Conservation (phyloP, 2,329 filamentous ascomycete species). For the Aspergillus flavus region DNA sequence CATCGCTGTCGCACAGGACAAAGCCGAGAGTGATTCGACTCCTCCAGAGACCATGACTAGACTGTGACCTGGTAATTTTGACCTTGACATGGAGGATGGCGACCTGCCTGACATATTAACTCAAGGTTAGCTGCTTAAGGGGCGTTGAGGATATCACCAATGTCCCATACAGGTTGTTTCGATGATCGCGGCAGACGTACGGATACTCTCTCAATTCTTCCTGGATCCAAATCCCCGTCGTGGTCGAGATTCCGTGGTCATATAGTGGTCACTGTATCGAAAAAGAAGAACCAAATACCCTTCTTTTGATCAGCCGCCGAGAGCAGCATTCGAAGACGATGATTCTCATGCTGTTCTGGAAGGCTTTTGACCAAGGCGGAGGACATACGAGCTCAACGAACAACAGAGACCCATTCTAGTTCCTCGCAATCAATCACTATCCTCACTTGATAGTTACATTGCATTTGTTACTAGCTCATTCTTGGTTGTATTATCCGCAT, state of each 20-base stretch:
- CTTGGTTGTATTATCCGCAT: not conserved
- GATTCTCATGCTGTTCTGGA: not conserved
- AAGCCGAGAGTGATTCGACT: not conserved
- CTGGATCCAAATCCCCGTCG: no score
- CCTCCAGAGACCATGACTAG: not conserved
- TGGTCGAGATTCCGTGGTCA: no score
- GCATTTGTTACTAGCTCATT: not conserved
- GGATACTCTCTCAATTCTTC: no score
- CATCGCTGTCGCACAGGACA: not conserved
- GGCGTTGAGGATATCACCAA: no score
- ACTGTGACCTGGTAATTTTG: not conserved
- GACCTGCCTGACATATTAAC: not conserved
- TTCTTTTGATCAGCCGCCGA: not conserved
- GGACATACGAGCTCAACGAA: not conserved
- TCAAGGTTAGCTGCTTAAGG: not conserved
- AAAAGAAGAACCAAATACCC: not conserved
- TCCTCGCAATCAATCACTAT: not conserved
- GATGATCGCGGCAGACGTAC: no score
- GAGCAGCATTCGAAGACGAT: not conserved
- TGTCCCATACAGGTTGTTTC: no score
- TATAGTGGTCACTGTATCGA: not conserved
- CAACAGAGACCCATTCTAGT: not conserved
- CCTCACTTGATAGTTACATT: not conserved
- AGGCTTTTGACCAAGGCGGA: not conserved
- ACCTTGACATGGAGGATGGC: not conserved